These are phyloP conservation scores for Metschnikowia anglica DNA, from an alignment of 805 yeast genomes.

Conservation along the genomic window DNA sequence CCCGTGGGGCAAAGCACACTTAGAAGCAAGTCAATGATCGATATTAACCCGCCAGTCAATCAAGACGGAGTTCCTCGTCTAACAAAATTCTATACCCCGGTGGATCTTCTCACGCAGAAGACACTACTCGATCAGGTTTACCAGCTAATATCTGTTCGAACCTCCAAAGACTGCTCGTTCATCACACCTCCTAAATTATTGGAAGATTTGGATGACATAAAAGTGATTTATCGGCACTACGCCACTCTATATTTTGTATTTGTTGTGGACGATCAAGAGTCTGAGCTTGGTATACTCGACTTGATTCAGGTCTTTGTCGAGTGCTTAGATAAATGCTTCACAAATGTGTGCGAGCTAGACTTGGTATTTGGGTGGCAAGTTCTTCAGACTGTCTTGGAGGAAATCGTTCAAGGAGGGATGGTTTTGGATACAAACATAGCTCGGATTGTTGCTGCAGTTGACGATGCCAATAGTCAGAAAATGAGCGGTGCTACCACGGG, in stretches of 20 bases:
- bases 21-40: neutral
- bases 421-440: slow-evolving; percentile 88
- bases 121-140: slow-evolving; percentile 78
- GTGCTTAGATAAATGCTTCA: slow-evolving; percentile 87
- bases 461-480: slow-evolving; percentile 61
- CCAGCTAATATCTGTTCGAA: slow-evolving; percentile 68
- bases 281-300: slow-evolving; percentile 90
- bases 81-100: slow-evolving; percentile 88
- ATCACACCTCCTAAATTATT: slow-evolving; percentile 84
- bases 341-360: slow-evolving; percentile 92
- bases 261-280: slow-evolving; percentile 93
- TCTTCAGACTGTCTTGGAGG: slow-evolving; percentile 84
- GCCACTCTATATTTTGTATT: slow-evolving; percentile 96
- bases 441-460: slow-evolving; percentile 80
- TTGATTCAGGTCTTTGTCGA: slow-evolving; percentile 96
- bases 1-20: too few species aligned
- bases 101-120: slow-evolving; percentile 81
- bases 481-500: slow-evolving; percentile 21
- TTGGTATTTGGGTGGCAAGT: slow-evolving; percentile 99
- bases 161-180: slow-evolving; percentile 80
- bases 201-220: slow-evolving; percentile 67
- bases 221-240: slow-evolving; percentile 89
- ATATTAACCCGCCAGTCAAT: slow-evolving; percentile 56
- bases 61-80: slow-evolving; percentile 87
- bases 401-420: slow-evolving; percentile 96